Evolutionary conservation across 176 grass and related monocot species (phyloP), one percentile per base, ranked within the genome.

Genomic region (Eleusine indica): DNA sequence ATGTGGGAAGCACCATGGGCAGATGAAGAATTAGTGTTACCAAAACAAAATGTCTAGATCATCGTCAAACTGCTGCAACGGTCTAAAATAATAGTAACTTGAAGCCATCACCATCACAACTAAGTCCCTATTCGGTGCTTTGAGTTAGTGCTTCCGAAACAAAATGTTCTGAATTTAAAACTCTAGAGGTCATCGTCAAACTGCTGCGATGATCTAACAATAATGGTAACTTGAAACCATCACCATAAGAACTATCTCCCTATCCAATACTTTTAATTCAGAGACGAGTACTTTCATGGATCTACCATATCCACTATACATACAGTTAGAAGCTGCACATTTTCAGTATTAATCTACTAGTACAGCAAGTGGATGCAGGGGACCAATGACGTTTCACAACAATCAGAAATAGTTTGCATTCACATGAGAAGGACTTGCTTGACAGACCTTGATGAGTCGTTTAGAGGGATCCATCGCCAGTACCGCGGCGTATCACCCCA

Each of bases 401-500:
- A 54, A 54, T 54, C 15, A 17, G 52, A 54, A 18, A 51, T 15
- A 3, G 48, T 54, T 54, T 18, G 18, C 49, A 52, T 15, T 52
- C 14, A 54, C 9, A 62, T 1, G 60, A 62, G n/a, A 25, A 61
- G 21, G 57, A 9, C 16, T 61, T 25, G 21, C 16, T 61, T 25
- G 21, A 7, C 57, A 1, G 57, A 63, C 60, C 60, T 63, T 14
- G 66, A 68, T 9, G 61, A 64, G 75, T 87, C 79, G 25, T 75
- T 56, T 18, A 77, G 43, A 58, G 76, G 32, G 37, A 86, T 67
- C 90, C 93, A 94, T 10, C 37, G 32, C 89, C 93, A 92, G 57
- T 90, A 91, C 10, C 40, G 9, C 6, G 89, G 80, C 48, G 83
- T 85, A 37, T 89, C 77, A 7, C 84, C 86, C 89, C 89, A 94